Percentiles rank a stretch among this genome's conserved stretches.
phyloP scores from a whole-genome alignment of 148 eudicot species.

The Diospyros lotus region DNA sequence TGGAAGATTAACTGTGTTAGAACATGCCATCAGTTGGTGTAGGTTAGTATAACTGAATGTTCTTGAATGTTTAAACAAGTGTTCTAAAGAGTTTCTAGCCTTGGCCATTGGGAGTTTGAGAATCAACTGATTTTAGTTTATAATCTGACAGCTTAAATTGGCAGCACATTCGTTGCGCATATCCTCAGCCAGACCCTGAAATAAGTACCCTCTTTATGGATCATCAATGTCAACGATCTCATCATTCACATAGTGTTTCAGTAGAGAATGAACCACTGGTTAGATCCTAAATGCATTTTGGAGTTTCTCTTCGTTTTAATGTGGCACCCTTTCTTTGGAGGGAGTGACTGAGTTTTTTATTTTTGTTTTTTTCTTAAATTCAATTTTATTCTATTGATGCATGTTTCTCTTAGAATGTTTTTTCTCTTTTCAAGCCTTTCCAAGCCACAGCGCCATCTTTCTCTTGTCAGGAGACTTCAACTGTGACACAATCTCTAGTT shows the following conservation, averaged over 20 bases:
- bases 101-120: background rate
- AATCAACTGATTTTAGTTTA: background rate
- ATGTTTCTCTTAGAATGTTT: background rate
- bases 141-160: constrained; percentile 22
- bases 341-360: background rate
- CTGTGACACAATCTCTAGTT: constrained; percentile 4
- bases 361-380: too few relatives aligned
- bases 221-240: constrained; percentile 19
- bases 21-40: background rate
- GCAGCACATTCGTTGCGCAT: constrained; percentile 29
- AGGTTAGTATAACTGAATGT: background rate
- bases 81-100: background rate
- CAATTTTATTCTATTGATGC: too few relatives aligned
- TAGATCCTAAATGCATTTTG: constrained; percentile 2
- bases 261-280: constrained; percentile 10
- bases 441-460: background rate
- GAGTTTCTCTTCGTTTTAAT: background rate
- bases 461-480: background rate
- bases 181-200: constrained; percentile 22
- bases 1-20: background rate
- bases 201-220: constrained; percentile 22
- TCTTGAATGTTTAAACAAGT: background rate
- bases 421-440: background rate
- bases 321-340: background rate
- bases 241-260: constrained; percentile 5